Evolutionary conservation across 352 stramenopile species (phyloP), one percentile per base, ranked within the genome.

Genomic region (Halophytophthora batemanensis): DNA sequence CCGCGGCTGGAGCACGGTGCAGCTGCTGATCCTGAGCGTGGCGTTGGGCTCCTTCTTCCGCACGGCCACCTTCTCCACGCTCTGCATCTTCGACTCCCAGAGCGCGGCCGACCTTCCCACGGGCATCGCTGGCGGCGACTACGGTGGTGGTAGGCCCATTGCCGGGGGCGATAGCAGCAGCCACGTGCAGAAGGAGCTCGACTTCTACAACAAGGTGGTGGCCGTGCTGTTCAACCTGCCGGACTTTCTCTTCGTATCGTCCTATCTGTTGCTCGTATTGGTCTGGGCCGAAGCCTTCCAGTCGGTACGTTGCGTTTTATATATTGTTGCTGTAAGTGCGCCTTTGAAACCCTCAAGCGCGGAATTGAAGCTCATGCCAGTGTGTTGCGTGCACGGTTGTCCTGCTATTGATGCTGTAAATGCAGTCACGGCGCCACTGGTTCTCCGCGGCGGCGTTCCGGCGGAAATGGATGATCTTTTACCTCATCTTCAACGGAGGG

Each of bases 221-320:
- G 83, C 83, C 5, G 83, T 96, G 61, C 74, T 97, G 6, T 97
- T 97, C 67, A 94, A 97, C 50, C 53, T 97, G 42, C 89, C 89
- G n/a, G 89, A 97, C 55, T 97, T 95, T 53, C 67, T 95, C 15
- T 95, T 93, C 45, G 81, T 97, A 37, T 95, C 84, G 41, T 94
- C 86, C 6, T 97, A 96, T 60, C 63, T 95, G 40, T 62, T 97
- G 50, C 64, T 97, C n/a, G 84, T 95, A 38, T 58, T 97, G 17
- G 82, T 97, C 17, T 96, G 86, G 86, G 87, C 87, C 0, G 89
- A 97, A 59, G 73, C 83, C 23, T 96, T 95, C 57, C 79, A 96
- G 52, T 93, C 86, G 68, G 81, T 90, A 65, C 21, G 74, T 61
- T 1, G 7, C 4, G 28, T 33, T 6, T 14, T 18, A 13, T 45